phyloP scores from a whole-genome alignment of 1,284 basidiomycete genomes.

The Ganoderma leucocontextum region DNA sequence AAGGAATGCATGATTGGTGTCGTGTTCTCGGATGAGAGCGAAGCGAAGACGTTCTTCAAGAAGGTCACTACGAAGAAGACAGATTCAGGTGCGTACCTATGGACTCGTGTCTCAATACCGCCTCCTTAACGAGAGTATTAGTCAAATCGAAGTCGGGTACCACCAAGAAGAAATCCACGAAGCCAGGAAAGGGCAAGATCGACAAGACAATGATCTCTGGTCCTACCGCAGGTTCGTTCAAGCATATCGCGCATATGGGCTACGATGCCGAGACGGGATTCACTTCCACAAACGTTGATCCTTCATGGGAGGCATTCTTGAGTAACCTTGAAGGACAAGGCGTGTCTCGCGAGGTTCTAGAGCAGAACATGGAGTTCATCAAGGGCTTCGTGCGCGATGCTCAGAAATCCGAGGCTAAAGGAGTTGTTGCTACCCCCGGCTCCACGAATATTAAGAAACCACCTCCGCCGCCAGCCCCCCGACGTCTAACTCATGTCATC shows the following conservation, averaged over 20 bases:
- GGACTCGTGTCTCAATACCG: constrained; percentile 26
- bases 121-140: constrained; percentile 23
- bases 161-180: constrained; percentile 64
- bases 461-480: constrained; percentile 64
- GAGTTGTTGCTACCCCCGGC: constrained; percentile 36
- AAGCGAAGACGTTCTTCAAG: constrained; percentile 91
- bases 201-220: constrained; percentile 93
- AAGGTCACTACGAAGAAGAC: constrained; percentile 83
- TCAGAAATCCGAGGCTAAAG: constrained; percentile 43
- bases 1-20: constrained; percentile 91
- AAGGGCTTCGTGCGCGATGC: constrained; percentile 80
- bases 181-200: constrained; percentile 67
- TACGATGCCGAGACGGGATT: constrained; percentile 90
- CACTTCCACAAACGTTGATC: constrained; percentile 89
- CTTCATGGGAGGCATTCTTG: constrained; percentile 88
- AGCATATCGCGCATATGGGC: constrained; percentile 96
- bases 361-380: constrained; percentile 90
- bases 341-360: constrained; percentile 68
- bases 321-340: constrained; percentile 77
- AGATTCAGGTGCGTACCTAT: constrained; percentile 54
- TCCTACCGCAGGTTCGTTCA: constrained; percentile 83
- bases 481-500: constrained; percentile 46
- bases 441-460: constrained; percentile 55
- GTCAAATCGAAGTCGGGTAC: constrained; percentile 48
- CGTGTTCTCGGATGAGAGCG: constrained; percentile 89